Evolutionary conservation across 768 basidiomycete species (phyloP).

Genomic region (Lenzites betulinus): DNA sequence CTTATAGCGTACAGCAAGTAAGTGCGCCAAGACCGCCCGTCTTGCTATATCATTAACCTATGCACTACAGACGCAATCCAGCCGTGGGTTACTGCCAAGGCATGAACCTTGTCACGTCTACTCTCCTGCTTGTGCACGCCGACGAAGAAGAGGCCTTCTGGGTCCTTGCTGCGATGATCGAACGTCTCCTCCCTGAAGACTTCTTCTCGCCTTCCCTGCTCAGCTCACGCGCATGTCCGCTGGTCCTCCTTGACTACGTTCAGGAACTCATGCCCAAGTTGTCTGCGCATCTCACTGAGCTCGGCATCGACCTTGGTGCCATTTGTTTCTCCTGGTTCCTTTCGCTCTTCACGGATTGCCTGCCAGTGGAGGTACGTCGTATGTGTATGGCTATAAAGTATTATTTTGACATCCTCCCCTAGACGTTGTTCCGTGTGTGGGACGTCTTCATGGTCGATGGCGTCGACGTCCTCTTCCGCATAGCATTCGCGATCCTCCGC

Average conservation of each 20-base stretch:
- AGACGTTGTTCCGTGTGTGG: conserved; percentile 97
- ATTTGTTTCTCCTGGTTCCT: conserved; percentile 99
- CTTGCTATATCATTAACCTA: not conserved
- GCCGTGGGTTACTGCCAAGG: conserved; percentile 93
- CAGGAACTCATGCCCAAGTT: conserved; percentile 76
- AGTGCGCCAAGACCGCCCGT: conserved; percentile 30
- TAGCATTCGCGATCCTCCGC: conserved; percentile 85
- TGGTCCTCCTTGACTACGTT: conserved; percentile 88
- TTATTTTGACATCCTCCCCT: conserved; percentile 8
- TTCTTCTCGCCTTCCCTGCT: conserved; percentile 94
- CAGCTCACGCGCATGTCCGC: conserved; percentile 91
- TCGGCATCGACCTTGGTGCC: conserved; percentile 89
- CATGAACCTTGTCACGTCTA: conserved; percentile 96
- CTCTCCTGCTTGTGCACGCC: conserved; percentile 87
- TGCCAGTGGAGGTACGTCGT: conserved; percentile 83
- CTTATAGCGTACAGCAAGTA: conserved; percentile 91
- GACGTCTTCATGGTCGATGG: conserved; percentile 95
- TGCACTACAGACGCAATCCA: conserved; percentile 79
- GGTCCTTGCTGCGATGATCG: conserved; percentile 88
- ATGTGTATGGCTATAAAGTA: not conserved
- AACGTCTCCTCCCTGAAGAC: conserved; percentile 84
- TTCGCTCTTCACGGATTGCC: conserved; percentile 92
- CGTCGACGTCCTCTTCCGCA: conserved; percentile 86
- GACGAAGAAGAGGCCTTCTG: conserved; percentile 98
- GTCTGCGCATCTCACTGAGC: conserved; percentile 68